Conservation (phyloP, 2,329 filamentous ascomycete species). For the Colletotrichum liriopes region DNA sequence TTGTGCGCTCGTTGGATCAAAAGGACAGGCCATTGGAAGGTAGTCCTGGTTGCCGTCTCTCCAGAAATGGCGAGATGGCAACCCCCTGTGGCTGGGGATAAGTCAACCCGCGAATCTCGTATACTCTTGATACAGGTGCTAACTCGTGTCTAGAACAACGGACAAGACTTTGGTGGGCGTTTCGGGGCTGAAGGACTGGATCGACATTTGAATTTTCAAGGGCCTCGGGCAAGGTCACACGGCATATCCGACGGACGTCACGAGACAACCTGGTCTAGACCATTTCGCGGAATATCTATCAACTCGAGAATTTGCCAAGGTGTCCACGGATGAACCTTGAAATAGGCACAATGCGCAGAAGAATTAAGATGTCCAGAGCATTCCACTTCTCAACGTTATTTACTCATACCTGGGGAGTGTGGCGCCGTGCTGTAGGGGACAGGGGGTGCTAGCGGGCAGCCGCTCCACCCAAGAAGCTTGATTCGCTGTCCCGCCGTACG, state of each 20-base stretch:
- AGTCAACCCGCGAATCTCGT: constrained; percentile 53
- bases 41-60: constrained; percentile 66
- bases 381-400: constrained; percentile 2
- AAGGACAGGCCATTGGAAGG: constrained; percentile 57
- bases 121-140: constrained; percentile 43
- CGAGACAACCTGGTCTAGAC: constrained; percentile 14
- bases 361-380: background rate
- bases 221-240: background rate
- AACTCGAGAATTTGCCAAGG: background rate
- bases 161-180: background rate
- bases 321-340: constrained; percentile 27
- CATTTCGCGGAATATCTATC: constrained; percentile 8
- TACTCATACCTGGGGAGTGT: background rate
- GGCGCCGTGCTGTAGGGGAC: background rate
- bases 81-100: constrained; percentile 66
- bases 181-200: constrained; percentile 17
- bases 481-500: constrained; percentile 18
- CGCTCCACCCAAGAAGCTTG: constrained; percentile 35
- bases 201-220: background rate
- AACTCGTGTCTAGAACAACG: constrained; percentile 42
- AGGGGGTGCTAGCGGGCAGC: constrained; percentile 5
- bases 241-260: background rate
- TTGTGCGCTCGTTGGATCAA: constrained; percentile 39
- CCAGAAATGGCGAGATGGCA: constrained; percentile 67
- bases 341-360: constrained; percentile 12